Percentiles rank a stretch among this genome's conserved stretches.
Evolutionary conservation across 2,329 filamentous ascomycete species (phyloP).

Genomic region (Beauveria bassiana): DNA sequence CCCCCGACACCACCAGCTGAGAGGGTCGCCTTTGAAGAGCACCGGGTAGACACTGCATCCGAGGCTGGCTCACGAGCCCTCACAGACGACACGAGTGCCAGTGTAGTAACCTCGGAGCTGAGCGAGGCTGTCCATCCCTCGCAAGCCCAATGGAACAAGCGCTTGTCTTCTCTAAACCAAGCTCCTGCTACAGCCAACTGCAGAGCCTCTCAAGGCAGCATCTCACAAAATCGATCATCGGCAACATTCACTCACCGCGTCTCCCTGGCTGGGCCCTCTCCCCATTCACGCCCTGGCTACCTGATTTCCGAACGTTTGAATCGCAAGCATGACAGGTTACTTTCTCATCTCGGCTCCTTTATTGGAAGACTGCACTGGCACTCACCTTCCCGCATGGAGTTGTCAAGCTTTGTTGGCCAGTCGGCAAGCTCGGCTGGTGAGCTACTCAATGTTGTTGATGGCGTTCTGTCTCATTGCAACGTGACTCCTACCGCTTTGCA

Average conservation of each 20-base stretch:
- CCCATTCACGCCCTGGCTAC: conserved; percentile 56
- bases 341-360: conserved; percentile 87
- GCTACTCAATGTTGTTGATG: conserved; percentile 71
- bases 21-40: conserved; percentile 39
- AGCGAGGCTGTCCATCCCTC: conserved; percentile 29
- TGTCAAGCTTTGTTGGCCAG: conserved; percentile 74
- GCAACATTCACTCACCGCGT: conserved; percentile 62
- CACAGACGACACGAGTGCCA: conserved; percentile 25
- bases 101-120: conserved; percentile 27
- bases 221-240: conserved; percentile 39
- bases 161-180: conserved; percentile 37
- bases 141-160: conserved; percentile 32
- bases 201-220: conserved; percentile 29
- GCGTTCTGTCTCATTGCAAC: conserved; percentile 70
- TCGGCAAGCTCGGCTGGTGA: conserved; percentile 75
- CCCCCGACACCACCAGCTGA: conserved; percentile 59
- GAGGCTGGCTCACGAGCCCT: conserved; percentile 34
- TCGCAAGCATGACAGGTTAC: conserved; percentile 74
- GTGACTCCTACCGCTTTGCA: conserved; percentile 59
- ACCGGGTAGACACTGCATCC: conserved; percentile 22
- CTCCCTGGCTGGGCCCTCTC: conserved; percentile 63
- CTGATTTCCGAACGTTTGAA: conserved; percentile 79
- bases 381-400: conserved; percentile 79
- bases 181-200: conserved; percentile 21
- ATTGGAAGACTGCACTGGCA: conserved; percentile 85